A percentile compares a stretch with the other conserved stretches of the same genome.
Conservation (phyloP, 1,284 basidiomycete species). For the Ceratobasidium sp. region DNA sequence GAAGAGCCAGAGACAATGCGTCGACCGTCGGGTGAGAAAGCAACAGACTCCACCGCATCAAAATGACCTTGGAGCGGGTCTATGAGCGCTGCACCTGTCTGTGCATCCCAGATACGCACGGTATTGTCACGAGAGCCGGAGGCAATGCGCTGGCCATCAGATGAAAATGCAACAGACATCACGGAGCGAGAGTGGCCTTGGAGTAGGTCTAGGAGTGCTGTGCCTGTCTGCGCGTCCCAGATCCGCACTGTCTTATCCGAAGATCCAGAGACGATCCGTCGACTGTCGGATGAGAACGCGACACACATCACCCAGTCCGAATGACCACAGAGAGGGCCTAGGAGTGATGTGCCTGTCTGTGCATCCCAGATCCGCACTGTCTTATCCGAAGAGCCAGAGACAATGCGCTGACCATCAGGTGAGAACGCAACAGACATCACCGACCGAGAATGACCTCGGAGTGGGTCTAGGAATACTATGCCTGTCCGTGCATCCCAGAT, state of each 20-base stretch:
- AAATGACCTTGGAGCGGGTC: slow-evolving; percentile 20
- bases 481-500: slow-evolving; percentile 11
- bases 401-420: slow-evolving; percentile 55
- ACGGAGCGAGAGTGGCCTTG: slow-evolving; percentile 28
- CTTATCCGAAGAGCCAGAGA: no score
- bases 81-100: slow-evolving; percentile 34
- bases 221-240: slow-evolving; percentile 10
- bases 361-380: no score
- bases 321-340: no score
- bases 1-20: slow-evolving; percentile 27
- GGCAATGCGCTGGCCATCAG: no score
- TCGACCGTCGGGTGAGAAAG: slow-evolving; percentile 27
- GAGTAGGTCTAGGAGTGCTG: background rate
- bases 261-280: slow-evolving; percentile 24
- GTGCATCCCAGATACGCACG: slow-evolving; percentile 31
- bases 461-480: background rate
- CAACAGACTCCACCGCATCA: background rate
- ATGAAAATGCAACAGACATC: no score
- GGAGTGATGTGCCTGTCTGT: background rate
- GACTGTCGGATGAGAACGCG: slow-evolving; percentile 20
- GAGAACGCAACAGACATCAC: background rate
- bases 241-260: slow-evolving; percentile 12
- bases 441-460: background rate
- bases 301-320: slow-evolving; percentile 16
- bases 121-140: no score